Conservation (phyloP, 352 stramenopile species). For the Phytophthora sojae region DNA sequence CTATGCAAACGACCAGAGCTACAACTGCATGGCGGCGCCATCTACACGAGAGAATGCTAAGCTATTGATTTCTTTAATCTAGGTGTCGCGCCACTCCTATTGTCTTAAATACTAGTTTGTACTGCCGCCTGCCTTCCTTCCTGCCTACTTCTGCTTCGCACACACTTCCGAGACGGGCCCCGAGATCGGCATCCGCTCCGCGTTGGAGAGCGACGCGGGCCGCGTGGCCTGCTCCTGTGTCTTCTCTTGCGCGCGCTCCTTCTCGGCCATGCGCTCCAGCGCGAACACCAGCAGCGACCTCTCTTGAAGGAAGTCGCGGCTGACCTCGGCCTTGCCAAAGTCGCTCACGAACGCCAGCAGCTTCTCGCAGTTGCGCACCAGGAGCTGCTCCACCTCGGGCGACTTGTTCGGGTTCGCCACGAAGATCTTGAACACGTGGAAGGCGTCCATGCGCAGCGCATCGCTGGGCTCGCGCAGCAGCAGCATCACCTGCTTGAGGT, state of each 20-base stretch:
- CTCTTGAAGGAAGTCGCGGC: conserved; percentile 80
- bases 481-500: conserved; percentile 82
- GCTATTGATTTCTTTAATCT: conserved; percentile 27
- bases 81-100: conserved; percentile 12
- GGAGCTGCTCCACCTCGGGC: conserved; percentile 70
- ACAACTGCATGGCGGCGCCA: neutral
- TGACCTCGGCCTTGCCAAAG: conserved; percentile 78
- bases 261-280: conserved; percentile 66
- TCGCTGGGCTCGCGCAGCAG: conserved; percentile 79
- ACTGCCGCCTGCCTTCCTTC: conserved; percentile 4
- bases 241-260: conserved; percentile 36
- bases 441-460: conserved; percentile 82
- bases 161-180: conserved; percentile 49
- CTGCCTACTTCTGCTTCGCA: conserved; percentile 46
- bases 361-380: conserved; percentile 82
- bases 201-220: conserved; percentile 50
- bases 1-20: too few species aligned
- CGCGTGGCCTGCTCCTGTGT: conserved; percentile 35
- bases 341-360: conserved; percentile 78
- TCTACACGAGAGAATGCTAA: conserved; percentile 5
- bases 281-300: conserved; percentile 77
- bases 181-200: conserved; percentile 40
- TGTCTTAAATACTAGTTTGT: conserved; percentile 42
- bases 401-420: conserved; percentile 89
- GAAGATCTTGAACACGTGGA: conserved; percentile 92